These are phyloP conservation scores for Pilasporangium apinafurcum DNA, from an alignment of 352 stramenopile species.

Conservation along the genomic window DNA sequence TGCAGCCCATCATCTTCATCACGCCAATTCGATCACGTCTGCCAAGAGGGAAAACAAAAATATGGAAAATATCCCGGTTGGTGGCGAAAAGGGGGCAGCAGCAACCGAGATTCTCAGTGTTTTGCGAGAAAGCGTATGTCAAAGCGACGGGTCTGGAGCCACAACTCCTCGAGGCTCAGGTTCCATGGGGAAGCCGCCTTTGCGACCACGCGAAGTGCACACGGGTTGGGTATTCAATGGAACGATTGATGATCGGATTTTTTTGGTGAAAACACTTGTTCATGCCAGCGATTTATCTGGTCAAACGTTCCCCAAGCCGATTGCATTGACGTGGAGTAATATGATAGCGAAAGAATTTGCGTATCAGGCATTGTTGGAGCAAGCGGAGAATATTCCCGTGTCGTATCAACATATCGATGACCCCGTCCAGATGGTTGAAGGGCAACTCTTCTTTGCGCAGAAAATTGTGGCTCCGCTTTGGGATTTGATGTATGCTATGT, in stretches of 20 bases:
- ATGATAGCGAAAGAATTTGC: conserved; percentile 89
- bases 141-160: conserved; percentile 21
- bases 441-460: conserved; percentile 81
- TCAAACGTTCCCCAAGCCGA: conserved; percentile 80
- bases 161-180: conserved; percentile 21
- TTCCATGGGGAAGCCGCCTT: conserved; percentile 1
- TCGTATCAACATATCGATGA: conserved; percentile 81
- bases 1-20: conserved; percentile 40
- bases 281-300: conserved; percentile 84
- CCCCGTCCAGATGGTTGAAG: conserved; percentile 80
- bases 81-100: conserved; percentile 1
- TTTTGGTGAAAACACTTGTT: conserved; percentile 81
- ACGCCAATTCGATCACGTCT: conserved; percentile 24
- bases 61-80: background rate
- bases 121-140: conserved; percentile 61
- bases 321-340: conserved; percentile 89
- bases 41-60: conserved; percentile 19
- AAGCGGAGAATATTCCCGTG: conserved; percentile 70
- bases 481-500: conserved; percentile 70
- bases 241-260: conserved; percentile 70
- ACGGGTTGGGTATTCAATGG: conserved; percentile 58
- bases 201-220: conserved; percentile 19
- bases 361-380: conserved; percentile 78
- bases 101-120: conserved; percentile 28
- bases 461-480: conserved; percentile 79